These are phyloP conservation scores for Tylopilus sp. DNA, from an alignment of 768 basidiomycete species.

Conservation along the genomic window DNA sequence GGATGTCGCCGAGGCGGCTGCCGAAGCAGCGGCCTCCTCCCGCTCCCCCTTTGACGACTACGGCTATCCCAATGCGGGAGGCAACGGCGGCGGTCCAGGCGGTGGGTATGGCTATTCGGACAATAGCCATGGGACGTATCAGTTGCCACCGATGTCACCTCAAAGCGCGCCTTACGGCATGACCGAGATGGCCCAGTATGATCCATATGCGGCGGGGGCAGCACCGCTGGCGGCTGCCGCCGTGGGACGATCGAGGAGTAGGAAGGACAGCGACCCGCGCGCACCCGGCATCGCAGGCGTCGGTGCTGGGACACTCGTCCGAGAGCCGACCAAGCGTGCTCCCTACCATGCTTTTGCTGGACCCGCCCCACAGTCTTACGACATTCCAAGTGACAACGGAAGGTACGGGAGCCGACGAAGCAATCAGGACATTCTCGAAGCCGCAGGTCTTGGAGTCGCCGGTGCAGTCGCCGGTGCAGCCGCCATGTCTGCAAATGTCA, in stretches of 20 bases:
- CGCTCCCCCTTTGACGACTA: constrained; percentile 53
- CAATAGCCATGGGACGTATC: constrained; percentile 55
- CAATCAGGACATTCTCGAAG: constrained; percentile 28
- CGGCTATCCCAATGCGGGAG: constrained; percentile 24
- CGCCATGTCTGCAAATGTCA: not conserved
- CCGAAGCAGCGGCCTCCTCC: constrained; percentile 53
- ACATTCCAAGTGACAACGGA: constrained; percentile 10
- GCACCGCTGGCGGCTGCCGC: constrained; percentile 20
- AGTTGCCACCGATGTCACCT: constrained; percentile 41
- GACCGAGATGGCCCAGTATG: constrained; percentile 44
- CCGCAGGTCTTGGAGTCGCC: constrained; percentile 20
- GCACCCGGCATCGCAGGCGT: constrained; percentile 40
- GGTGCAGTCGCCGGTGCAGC: constrained; percentile 18
- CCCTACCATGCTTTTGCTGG: constrained; percentile 41
- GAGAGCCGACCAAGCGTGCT: constrained; percentile 26
- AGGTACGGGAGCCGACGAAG: constrained; percentile 21
- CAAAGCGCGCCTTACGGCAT: constrained; percentile 47
- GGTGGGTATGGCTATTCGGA: constrained; percentile 42
- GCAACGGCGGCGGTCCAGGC: constrained; percentile 19
- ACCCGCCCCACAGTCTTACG: constrained; percentile 24
- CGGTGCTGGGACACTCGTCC: constrained; percentile 31
- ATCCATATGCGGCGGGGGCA: constrained; percentile 31
- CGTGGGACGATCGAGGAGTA: constrained; percentile 19
- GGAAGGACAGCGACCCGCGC: constrained; percentile 32
- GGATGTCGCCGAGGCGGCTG: constrained; percentile 72